A percentile compares a stretch with the other conserved stretches of the same genome.
These are phyloP conservation scores for Mortierella alpina DNA, from an alignment of 192 early-diverging fungal genomes.

Conservation along the genomic window DNA sequence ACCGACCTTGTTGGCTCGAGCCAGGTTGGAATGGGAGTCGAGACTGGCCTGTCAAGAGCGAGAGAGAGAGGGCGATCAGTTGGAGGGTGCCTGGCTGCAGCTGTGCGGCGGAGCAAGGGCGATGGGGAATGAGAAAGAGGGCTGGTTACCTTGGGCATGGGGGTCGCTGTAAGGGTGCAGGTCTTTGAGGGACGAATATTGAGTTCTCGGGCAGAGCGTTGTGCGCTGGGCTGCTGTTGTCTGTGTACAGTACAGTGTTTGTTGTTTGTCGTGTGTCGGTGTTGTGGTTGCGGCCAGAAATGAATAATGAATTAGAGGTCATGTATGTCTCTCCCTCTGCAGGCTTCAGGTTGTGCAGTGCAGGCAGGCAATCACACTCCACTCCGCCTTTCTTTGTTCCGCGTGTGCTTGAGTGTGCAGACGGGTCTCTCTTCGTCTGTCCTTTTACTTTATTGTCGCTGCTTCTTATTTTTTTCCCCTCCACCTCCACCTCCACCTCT, in stretches of 20 bases:
- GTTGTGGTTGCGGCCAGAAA: no score
- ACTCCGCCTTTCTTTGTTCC: neutral
- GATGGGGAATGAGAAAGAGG: neutral
- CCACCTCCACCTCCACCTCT: neutral
- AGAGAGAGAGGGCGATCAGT: neutral
- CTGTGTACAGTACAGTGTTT: no score
- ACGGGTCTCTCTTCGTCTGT: neutral
- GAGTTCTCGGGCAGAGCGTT: no score
- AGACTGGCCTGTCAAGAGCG: neutral
- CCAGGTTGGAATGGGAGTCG: slow-evolving; percentile 7
- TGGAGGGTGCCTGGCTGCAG: neutral
- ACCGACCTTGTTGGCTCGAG: slow-evolving; percentile 28
- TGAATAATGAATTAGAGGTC: neutral
- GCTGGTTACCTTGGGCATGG: slow-evolving; percentile 12
- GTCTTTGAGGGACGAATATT: no score
- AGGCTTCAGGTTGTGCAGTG: no score
- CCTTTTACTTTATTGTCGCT: neutral
- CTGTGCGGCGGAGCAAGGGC: neutral
- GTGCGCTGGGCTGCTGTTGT: no score
- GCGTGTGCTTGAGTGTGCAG: neutral
- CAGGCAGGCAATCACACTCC: neutral
- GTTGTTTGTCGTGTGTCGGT: no score
- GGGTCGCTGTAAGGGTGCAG: neutral
- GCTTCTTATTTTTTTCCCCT: neutral
- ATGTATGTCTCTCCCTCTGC: neutral